Conservation (phyloP, 1,139 yeast species). For the Geotrichum reessii region DNA sequence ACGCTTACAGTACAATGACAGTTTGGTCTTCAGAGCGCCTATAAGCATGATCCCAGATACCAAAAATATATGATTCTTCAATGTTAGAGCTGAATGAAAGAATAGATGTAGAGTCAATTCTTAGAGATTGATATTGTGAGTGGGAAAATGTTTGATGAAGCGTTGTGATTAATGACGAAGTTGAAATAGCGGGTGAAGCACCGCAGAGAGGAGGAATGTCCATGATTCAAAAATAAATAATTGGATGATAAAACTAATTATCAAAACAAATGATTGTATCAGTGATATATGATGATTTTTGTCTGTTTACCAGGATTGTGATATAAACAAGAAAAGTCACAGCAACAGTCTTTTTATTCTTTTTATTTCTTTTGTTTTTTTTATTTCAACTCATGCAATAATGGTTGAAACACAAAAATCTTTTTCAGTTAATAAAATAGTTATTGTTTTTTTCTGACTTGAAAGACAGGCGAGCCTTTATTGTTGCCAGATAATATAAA, state of each 20-base stretch:
- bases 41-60: constrained; percentile 40
- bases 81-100: constrained; percentile 32
- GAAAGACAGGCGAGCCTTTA: too few species aligned
- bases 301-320: neutral
- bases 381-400: neutral
- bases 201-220: constrained; percentile 32
- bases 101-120: constrained; percentile 34
- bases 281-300: neutral
- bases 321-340: neutral
- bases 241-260: too few species aligned
- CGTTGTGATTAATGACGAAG: constrained; percentile 37
- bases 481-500: too few species aligned
- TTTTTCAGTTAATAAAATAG: too few species aligned
- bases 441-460: too few species aligned
- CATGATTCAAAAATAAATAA: constrained; percentile 21
- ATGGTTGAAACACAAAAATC: too few species aligned
- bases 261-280: neutral
- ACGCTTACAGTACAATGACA: constrained; percentile 33
- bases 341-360: neutral
- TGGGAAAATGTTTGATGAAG: constrained; percentile 35
- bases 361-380: neutral
- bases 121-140: constrained; percentile 29
- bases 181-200: constrained; percentile 31
- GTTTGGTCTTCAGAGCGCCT: constrained; percentile 40
- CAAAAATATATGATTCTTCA: constrained; percentile 34